These are phyloP conservation scores for Tremellales sp. DNA, from an alignment of 1,284 basidiomycete species.

Conservation along the genomic window DNA sequence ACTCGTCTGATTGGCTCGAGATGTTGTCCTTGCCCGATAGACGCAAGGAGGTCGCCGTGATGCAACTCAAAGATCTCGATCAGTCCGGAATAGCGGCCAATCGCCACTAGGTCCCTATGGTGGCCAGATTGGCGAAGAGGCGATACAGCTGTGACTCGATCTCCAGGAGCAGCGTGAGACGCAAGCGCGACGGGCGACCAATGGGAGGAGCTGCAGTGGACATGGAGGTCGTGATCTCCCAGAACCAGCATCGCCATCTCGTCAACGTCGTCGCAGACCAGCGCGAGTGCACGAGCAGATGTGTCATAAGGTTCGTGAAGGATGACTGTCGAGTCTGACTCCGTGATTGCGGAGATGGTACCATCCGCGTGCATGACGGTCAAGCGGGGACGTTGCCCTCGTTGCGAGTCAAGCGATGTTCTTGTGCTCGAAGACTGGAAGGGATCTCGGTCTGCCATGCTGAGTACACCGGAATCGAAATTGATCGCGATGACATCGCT, in stretches of 20 bases:
- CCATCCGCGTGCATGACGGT: too few species aligned
- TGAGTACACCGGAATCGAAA: too few species aligned
- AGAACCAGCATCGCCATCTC: too few species aligned
- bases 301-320: too few species aligned
- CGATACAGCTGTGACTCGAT: constrained; percentile 17
- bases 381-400: too few species aligned
- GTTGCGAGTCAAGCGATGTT: too few species aligned
- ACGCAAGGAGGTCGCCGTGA: constrained; percentile 13
- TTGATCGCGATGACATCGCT: too few species aligned
- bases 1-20: constrained; percentile 11
- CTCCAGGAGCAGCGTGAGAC: constrained; percentile 2
- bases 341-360: too few species aligned
- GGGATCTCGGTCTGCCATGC: too few species aligned
- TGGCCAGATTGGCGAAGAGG: constrained; percentile 3
- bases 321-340: too few species aligned
- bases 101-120: constrained; percentile 17
- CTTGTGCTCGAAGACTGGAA: too few species aligned
- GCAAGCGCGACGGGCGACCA: constrained; percentile 5
- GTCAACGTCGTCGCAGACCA: constrained; percentile 9
- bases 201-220: background rate
- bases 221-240: too few species aligned
- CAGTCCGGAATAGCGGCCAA: constrained; percentile 33
- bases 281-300: background rate
- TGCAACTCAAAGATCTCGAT: constrained; percentile 35
- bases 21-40: constrained; percentile 2